Evolutionary conservation across 176 grass and related monocot genomes (phyloP), one percentile per base, ranked within the genome.

Genomic region (Oryza meyeriana): DNA sequence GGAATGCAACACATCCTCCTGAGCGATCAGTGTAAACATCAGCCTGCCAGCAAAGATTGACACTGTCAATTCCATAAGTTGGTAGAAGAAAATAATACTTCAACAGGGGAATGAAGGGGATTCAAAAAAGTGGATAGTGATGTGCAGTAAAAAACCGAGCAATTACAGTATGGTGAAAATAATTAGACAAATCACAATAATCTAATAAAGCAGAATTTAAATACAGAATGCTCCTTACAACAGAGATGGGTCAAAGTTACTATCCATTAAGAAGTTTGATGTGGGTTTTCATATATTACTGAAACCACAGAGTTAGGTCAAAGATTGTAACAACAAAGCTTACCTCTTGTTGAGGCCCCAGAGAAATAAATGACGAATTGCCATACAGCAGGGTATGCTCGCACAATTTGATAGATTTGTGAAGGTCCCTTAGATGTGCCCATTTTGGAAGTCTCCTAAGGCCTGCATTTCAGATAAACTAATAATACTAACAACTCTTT

Each of bases 381-480:
- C 96, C 96, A 93, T 87, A 85, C 85, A 99, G 82, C 73, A 99
- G 78, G 72, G 85, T 80, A 57, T 85, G 80, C 79, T 99, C 93
- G 4, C 96, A 93, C 83, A 91, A 69, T 90, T 91, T 95, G 84
- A 99, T 93, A 81, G 93, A 88, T 82, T 91, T 85, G 59, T 99
- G 96, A 86, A 99, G 96, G 41, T 92, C 93, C 83, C 42, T 99
- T 80, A 99, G 91, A 88, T 99, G 96, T 18, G 87, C 82, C 96
- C 96, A 99, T 88, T 99, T 99, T 63, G 93, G 96, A 82, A 93
- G 81, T 70, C 93, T 91, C 61, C 59, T 64, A 57, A 99, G 88
- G 13, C 96, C 96, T 99, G 78, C 61, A 85, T 58, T 71, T 66
- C 71, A 91, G 25, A 64, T 55, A 30, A 80, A 78, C 77, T 63